phyloP scores from a whole-genome alignment of 176 grass and related monocot species.

The Olyra latifolia region DNA sequence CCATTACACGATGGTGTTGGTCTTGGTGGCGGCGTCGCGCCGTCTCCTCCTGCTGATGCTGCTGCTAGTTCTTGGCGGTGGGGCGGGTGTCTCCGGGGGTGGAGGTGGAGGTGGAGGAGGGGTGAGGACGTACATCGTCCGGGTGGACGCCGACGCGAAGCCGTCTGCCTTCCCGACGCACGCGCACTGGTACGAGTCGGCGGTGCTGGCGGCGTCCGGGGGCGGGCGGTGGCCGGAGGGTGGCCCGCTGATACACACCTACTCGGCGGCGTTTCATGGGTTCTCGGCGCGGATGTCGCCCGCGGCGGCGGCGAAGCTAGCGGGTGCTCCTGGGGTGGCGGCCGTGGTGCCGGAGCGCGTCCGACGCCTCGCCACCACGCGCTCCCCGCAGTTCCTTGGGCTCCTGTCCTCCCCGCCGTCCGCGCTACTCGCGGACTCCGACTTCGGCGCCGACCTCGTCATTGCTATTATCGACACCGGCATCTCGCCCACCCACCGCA shows the following conservation, averaged over 20 bases:
- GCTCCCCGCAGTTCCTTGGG: constrained; percentile 68
- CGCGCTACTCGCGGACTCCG: constrained; percentile 77
- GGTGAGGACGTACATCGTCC: constrained; percentile 83
- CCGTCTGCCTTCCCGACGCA: constrained; percentile 84
- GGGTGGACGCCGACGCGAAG: constrained; percentile 84
- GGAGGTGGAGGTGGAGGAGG: background rate
- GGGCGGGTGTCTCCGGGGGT: background rate
- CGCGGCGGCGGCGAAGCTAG: constrained; percentile 34
- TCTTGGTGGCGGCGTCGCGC: background rate
- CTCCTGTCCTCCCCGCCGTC: constrained; percentile 77
- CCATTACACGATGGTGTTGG: constrained; percentile 26
- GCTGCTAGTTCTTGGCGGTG: background rate
- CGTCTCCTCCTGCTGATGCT: background rate
- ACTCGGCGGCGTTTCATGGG: constrained; percentile 72
- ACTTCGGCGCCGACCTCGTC: constrained; percentile 84
- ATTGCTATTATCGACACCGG: constrained; percentile 83
- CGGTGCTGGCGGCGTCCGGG: constrained; percentile 46
- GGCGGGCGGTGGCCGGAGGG: constrained; percentile 49
- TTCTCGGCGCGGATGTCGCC: constrained; percentile 80
- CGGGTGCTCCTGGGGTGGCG: constrained; percentile 47
- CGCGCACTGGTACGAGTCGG: constrained; percentile 90
- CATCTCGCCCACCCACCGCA: constrained; percentile 69
- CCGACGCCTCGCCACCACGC: constrained; percentile 62
- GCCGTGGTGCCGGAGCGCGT: constrained; percentile 76
- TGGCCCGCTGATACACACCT: constrained; percentile 79